Percentiles rank a stretch among this genome's conserved stretches.
Conservation (phyloP, 805 yeast species). For the Candida saitoana region DNA sequence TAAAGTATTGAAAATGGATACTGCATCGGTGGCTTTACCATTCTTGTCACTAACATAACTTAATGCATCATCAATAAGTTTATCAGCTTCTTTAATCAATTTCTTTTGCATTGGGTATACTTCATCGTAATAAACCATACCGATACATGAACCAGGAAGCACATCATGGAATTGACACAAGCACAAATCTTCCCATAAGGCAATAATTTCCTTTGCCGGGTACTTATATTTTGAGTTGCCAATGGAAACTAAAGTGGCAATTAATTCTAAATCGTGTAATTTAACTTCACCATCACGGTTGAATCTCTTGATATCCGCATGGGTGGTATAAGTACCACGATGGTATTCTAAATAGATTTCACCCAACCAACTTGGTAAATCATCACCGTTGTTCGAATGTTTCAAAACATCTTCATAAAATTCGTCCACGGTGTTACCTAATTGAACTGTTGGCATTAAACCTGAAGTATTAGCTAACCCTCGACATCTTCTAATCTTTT, state of each 20-base stretch:
- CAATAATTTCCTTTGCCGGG: conserved; percentile 65
- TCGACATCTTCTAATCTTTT: conserved; percentile 85
- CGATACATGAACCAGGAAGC: conserved; percentile 95
- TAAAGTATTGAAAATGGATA: conserved; percentile 46
- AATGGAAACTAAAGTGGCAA: conserved; percentile 74
- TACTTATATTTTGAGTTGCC: conserved; percentile 52
- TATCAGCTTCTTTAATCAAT: conserved; percentile 50
- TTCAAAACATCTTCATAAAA: conserved; percentile 66
- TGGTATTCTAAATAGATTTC: conserved; percentile 93
- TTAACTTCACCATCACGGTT: conserved; percentile 74
- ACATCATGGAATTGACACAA: conserved; percentile 96
- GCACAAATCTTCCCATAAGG: conserved; percentile 83
- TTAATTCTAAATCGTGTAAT: conserved; percentile 79
- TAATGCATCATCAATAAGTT: conserved; percentile 50
- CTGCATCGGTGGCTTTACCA: not conserved
- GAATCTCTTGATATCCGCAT: conserved; percentile 76
- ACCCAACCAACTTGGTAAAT: conserved; percentile 85
- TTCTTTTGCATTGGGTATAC: conserved; percentile 72
- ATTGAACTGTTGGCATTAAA: conserved; percentile 72
- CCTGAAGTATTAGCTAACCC: conserved; percentile 85
- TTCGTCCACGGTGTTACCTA: conserved; percentile 75
- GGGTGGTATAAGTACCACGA: conserved; percentile 95
- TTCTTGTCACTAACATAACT: conserved; percentile 32
- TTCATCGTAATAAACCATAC: conserved; percentile 78
- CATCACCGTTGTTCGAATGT: conserved; percentile 59